Evolutionary conservation across 2,329 filamentous ascomycete genomes (phyloP).

Genomic region (Mollisia scopiformis): DNA sequence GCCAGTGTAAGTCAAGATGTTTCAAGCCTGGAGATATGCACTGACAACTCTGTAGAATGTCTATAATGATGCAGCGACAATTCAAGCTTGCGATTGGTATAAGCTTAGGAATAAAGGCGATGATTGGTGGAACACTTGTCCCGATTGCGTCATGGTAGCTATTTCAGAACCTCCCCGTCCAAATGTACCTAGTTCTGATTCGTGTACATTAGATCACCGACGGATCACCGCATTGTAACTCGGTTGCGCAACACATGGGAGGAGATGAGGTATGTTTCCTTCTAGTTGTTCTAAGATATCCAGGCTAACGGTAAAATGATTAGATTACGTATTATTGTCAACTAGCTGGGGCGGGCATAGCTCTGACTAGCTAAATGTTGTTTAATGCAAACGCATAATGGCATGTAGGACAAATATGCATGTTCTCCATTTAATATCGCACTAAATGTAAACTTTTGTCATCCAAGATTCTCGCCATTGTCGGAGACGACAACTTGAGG

Average conservation of each 20-base stretch:
- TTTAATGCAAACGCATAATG: neutral
- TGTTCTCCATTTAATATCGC: too few species aligned
- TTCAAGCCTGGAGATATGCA: neutral
- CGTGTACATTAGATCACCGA: neutral
- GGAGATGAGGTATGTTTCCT: slow-evolving; percentile 15
- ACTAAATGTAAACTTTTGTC: too few species aligned
- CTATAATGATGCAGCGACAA: slow-evolving; percentile 22
- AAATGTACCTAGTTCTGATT: neutral
- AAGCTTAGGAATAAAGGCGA: slow-evolving; percentile 14
- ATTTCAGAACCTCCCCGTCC: too few species aligned
- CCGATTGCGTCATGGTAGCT: slow-evolving; percentile 22
- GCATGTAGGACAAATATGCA: too few species aligned
- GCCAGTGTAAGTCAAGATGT: slow-evolving; percentile 3
- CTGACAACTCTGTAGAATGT: slow-evolving; percentile 6
- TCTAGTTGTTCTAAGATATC: neutral
- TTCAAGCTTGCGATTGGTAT: slow-evolving; percentile 18
- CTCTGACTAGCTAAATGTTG: neutral
- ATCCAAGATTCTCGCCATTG: too few species aligned
- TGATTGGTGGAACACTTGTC: slow-evolving; percentile 20
- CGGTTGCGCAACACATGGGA: slow-evolving; percentile 12
- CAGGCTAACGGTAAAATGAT: neutral
- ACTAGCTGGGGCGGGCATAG: slow-evolving; percentile 11
- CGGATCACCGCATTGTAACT: slow-evolving; percentile 14
- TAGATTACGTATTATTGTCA: slow-evolving; percentile 20
- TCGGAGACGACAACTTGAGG: too few species aligned